Percentiles rank a stretch among this genome's conserved stretches.
Evolutionary conservation across 148 eudicot species (phyloP).

Genomic region (Dysphania ambrosioides): DNA sequence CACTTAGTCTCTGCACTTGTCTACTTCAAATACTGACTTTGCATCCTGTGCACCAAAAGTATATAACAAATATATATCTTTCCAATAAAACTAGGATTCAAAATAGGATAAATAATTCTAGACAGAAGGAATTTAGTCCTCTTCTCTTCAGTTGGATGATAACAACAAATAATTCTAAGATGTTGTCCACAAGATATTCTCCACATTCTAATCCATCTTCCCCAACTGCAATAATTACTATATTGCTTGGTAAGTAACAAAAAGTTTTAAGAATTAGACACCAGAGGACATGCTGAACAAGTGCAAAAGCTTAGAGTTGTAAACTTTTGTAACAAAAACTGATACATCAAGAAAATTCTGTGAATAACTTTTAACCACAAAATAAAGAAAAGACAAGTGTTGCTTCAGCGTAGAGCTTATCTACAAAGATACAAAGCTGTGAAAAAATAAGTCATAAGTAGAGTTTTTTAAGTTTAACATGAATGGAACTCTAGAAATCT

Average conservation of each 20-base stretch:
- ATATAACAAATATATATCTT: background rate
- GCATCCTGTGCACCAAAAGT: background rate
- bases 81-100: background rate
- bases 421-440: background rate
- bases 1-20: background rate
- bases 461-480: background rate
- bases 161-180: too few species aligned
- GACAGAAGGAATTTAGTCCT: background rate
- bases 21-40: background rate
- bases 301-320: background rate
- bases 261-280: background rate
- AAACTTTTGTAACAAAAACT: background rate
- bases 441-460: background rate
- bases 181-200: too few species aligned
- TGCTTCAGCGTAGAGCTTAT: background rate
- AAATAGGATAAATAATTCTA: background rate
- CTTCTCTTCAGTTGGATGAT: background rate
- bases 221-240: background rate
- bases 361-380: background rate
- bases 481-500: background rate
- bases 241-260: background rate
- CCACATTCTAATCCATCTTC: too few species aligned
- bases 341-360: background rate
- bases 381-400: background rate
- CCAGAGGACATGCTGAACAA: background rate